Evolutionary conservation across 2,329 filamentous ascomycete species (phyloP).

Genomic region (Monilinia aucupariae): DNA sequence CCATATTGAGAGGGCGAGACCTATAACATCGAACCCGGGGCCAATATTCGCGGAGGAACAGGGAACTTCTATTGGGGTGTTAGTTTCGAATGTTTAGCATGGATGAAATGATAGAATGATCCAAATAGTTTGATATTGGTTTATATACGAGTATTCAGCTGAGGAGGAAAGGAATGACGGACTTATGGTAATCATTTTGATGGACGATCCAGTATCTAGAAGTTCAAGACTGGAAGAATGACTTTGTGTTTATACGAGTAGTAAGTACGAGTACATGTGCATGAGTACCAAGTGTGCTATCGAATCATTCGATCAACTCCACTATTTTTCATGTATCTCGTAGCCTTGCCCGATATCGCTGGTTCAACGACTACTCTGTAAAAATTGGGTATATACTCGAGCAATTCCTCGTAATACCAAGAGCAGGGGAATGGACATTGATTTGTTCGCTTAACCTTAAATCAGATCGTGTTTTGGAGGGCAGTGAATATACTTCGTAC

Average conservation of each 20-base stretch:
- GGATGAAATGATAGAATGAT: neutral
- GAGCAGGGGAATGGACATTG: no score
- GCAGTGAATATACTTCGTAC: no score
- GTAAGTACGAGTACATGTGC: no score
- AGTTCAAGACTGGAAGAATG: neutral
- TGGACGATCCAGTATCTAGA: neutral
- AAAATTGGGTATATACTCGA: no score
- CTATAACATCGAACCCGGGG: conserved; percentile 96
- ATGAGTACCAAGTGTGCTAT: neutral
- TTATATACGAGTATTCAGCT: neutral
- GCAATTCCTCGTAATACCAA: no score
- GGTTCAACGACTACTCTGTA: no score
- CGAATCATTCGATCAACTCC: neutral
- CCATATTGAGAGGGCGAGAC: conserved; percentile 88
- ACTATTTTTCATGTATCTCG: neutral
- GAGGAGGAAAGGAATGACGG: conserved; percentile 11
- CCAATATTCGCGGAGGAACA: conserved; percentile 98
- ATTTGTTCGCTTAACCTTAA: no score
- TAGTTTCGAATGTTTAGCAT: conserved; percentile 2
- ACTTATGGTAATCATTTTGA: conserved; percentile 29
- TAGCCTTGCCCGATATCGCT: conserved; percentile 17
- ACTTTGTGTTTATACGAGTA: neutral
- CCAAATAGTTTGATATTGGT: neutral
- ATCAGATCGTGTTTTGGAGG: no score
- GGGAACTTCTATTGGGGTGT: conserved; percentile 52